A percentile compares a stretch with the other conserved stretches of the same genome.
Evolutionary conservation across 2,329 filamentous ascomycete species (phyloP).

Genomic region (Aurifilum marmelostoma): DNA sequence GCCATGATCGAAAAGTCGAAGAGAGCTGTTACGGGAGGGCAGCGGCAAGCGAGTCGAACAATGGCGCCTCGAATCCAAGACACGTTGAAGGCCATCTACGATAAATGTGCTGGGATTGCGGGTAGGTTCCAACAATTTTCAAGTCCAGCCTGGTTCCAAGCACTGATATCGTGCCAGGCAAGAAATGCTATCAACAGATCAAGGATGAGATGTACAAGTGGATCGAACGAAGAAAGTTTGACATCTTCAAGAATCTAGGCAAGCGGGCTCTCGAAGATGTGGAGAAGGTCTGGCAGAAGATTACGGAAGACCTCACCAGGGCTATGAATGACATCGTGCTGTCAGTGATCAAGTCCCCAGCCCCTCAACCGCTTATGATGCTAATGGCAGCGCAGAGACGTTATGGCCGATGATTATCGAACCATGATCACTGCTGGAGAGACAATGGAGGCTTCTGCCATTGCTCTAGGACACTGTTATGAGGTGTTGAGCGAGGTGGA

Average conservation of each 20-base stretch:
- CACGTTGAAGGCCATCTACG: conserved; percentile 11
- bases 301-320: neutral
- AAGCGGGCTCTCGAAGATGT: neutral
- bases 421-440: conserved; percentile 1
- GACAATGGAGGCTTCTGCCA: conserved; percentile 15
- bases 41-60: conserved; percentile 11
- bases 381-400: neutral
- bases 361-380: neutral
- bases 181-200: neutral
- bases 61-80: conserved; percentile 8
- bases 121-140: neutral
- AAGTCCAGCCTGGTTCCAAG: too few relatives aligned
- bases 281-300: neutral
- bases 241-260: neutral
- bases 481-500: conserved; percentile 17
- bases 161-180: conserved; percentile 1
- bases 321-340: neutral
- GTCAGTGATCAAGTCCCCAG: neutral
- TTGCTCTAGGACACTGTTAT: conserved; percentile 15
- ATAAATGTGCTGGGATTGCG: neutral
- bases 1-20: neutral
- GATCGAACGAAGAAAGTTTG: neutral
- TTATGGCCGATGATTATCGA: conserved; percentile 9
- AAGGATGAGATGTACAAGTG: neutral
- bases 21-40: neutral